Evolutionary conservation across 1,284 basidiomycete species (phyloP).

Genomic region (Rhodotorula sp.): DNA sequence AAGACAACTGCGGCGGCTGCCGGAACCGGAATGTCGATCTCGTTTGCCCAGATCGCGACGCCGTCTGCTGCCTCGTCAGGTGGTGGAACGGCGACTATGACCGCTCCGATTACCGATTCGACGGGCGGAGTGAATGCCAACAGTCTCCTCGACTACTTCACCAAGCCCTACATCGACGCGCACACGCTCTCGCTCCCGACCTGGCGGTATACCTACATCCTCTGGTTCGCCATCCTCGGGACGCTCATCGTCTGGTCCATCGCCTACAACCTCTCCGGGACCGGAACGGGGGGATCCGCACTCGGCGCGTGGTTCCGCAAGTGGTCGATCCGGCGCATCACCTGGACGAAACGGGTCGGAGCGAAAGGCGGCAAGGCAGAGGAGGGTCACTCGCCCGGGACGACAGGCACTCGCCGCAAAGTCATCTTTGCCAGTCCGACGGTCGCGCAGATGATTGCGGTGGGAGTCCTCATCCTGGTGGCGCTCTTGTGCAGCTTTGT

Average conservation of each 20-base stretch:
- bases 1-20: not conserved
- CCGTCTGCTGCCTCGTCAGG: not conserved
- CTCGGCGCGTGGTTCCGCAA: conserved; percentile 41
- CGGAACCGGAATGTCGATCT: not conserved
- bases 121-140: conserved; percentile 33
- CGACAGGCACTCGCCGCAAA: conserved; percentile 16
- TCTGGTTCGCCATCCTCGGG: conserved; percentile 49
- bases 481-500: conserved; percentile 38
- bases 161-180: conserved; percentile 45
- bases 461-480: conserved; percentile 35
- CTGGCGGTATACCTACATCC: conserved; percentile 51
- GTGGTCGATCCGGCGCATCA: conserved; percentile 31
- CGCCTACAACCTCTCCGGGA: conserved; percentile 44
- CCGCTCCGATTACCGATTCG: conserved; percentile 21
- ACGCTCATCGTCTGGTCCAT: conserved; percentile 45
- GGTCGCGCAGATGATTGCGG: conserved; percentile 36
- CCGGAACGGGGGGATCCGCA: conserved; percentile 22
- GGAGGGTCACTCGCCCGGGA: not conserved
- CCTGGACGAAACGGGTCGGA: conserved; percentile 19
- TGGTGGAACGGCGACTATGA: conserved; percentile 5
- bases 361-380: conserved; percentile 1
- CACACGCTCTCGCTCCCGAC: conserved; percentile 51
- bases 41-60: conserved; percentile 19
- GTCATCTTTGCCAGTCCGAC: conserved; percentile 41
- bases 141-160: conserved; percentile 34